Evolutionary conservation across 2,329 filamentous ascomycete species (phyloP), one percentile per base, ranked within the genome.

Genomic region (Cercospora brassicicola): DNA sequence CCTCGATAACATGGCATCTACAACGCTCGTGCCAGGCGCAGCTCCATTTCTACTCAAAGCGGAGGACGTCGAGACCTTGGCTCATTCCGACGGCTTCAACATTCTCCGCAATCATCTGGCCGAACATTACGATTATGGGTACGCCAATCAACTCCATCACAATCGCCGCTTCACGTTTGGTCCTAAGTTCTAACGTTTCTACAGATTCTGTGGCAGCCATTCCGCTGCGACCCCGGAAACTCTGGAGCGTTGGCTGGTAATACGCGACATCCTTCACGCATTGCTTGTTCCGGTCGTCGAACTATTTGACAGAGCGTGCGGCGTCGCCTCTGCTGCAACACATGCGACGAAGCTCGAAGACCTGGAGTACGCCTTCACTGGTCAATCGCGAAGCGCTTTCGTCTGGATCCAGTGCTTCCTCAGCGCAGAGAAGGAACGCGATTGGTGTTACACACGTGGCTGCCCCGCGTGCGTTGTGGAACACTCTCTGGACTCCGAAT

Each of bases 401-500:
- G 78, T 87, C 62, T 88, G 85, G 82, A 80, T 89, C 39, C 84
- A 87, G 69, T 88, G 85, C 76, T 87, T 88, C 67, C 76, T 88
- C 23, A 73, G 73, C 7, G 80, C 79, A 10, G 85, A 87, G 62
- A 85, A 86, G 70, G 82, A 84, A 67, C 74, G 74, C 26, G 84
- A 87, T 69, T 88, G 86, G 85, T 87, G 85, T 72, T 78, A 82
- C 66, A 86, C 85, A 1, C 77, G 81, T 28, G 85, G 86, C 28
- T 88, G 87, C 75, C 86, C 86, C 33, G 82, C 81, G 5, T 85
- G 83, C 75, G 76, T 83, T 5, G 81, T 81, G 4, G 76, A 79
- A 2, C 78, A 80, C 33, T 80, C 81, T 0, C 73, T 84, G 28
- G 81, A 81, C 71, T 83, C 82, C 4, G 83, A 84, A 71, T 82